Conservation (phyloP, 169 alveolate genomes). For the Miamiensis avidus region DNA sequence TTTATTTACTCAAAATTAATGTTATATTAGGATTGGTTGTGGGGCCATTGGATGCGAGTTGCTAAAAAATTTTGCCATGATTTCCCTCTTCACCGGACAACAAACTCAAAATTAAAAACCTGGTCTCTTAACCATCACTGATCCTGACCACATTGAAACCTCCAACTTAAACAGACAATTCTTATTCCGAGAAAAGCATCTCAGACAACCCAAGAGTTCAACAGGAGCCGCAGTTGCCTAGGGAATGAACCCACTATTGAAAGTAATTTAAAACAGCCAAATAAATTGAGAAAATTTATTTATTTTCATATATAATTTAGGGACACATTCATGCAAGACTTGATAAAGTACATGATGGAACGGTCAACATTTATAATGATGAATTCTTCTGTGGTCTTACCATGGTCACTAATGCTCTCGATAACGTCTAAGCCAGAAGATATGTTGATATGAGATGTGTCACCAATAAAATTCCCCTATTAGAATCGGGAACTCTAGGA, state of each 20-base stretch:
- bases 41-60: conserved; percentile 90
- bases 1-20: no score
- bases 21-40: conserved; percentile 78
- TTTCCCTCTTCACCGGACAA: conserved; percentile 70
- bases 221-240: conserved; percentile 86
- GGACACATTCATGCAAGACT: conserved; percentile 76
- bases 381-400: conserved; percentile 66
- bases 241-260: conserved; percentile 72
- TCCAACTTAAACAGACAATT: conserved; percentile 81
- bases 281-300: no score
- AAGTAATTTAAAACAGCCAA: background rate
- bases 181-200: conserved; percentile 85
- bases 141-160: conserved; percentile 86
- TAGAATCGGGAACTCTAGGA: conserved; percentile 87
- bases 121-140: conserved; percentile 75
- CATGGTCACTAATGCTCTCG: conserved; percentile 85
- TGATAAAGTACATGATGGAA: conserved; percentile 80
- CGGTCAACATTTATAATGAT: conserved; percentile 78
- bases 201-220: conserved; percentile 75
- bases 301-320: background rate
- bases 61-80: conserved; percentile 82
- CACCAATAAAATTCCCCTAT: conserved; percentile 62
- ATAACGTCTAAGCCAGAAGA: conserved; percentile 84
- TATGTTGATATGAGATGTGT: conserved; percentile 83
- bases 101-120: conserved; percentile 28